Evolutionary conservation across 768 basidiomycete species (phyloP).

Genomic region (Clitopilus hobsonii): DNA sequence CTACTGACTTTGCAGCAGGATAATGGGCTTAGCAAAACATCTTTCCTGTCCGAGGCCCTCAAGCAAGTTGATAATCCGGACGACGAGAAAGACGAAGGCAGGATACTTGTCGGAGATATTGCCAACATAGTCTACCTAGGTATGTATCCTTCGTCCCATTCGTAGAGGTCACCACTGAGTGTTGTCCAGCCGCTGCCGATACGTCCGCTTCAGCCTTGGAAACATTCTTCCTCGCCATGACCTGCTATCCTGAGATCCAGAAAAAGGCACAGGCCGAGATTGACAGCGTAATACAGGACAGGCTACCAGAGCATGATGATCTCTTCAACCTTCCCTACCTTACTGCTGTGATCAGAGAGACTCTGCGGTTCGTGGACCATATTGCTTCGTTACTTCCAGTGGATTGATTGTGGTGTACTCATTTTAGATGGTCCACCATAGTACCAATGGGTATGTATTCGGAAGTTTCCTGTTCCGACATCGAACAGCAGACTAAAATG

Average conservation of each 20-base stretch:
- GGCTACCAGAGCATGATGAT: constrained; percentile 27
- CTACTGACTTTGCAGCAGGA: background rate
- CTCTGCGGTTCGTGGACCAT: constrained; percentile 18
- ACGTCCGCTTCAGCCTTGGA: constrained; percentile 20
- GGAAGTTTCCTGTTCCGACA: background rate
- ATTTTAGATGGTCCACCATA: constrained; percentile 10
- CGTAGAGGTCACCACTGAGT: background rate
- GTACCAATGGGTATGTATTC: constrained; percentile 15
- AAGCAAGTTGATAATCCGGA: background rate
- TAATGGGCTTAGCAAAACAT: background rate
- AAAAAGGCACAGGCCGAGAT: constrained; percentile 25
- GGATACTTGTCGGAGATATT: background rate
- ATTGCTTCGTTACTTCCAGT: background rate
- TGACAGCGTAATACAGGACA: constrained; percentile 19
- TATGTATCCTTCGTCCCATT: background rate
- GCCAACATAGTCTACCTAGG: background rate
- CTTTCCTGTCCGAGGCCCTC: background rate
- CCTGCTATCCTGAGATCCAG: constrained; percentile 22
- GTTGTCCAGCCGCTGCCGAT: background rate
- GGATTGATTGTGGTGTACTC: background rate
- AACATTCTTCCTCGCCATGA: constrained; percentile 23
- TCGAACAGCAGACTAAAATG: background rate
- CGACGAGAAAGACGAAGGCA: background rate
- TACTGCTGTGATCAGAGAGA: constrained; percentile 26
- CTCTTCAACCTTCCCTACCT: constrained; percentile 23